phyloP scores from a whole-genome alignment of 2,329 filamentous ascomycete species.

The Sporothrix brunneoviolacea region DNA sequence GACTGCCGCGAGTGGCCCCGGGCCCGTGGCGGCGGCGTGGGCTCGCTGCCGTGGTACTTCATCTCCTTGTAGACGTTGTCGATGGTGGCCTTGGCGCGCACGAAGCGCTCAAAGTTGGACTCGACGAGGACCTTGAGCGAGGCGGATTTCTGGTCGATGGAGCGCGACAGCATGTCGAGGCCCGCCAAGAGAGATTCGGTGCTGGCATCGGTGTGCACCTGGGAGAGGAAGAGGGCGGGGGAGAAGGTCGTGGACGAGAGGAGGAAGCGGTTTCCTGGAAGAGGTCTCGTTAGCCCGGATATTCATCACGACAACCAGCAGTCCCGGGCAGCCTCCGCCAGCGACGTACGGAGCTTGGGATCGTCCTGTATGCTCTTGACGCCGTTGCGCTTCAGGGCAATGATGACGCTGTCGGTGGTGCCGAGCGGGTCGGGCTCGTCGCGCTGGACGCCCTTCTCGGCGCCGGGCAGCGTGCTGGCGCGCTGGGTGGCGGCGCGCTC shows the following conservation, averaged over 20 bases:
- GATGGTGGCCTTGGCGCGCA: constrained; percentile 93
- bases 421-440: constrained; percentile 92
- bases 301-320: too few species aligned
- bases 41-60: constrained; percentile 63
- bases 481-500: constrained; percentile 67
- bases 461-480: constrained; percentile 58
- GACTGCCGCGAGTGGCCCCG: constrained; percentile 57
- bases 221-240: constrained; percentile 82
- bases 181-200: constrained; percentile 75
- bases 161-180: constrained; percentile 77
- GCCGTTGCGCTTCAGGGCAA: constrained; percentile 68
- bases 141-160: constrained; percentile 96
- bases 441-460: constrained; percentile 62
- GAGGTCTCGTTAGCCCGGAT: too few species aligned
- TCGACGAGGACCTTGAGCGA: constrained; percentile 95
- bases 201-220: constrained; percentile 80
- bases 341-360: constrained; percentile 61
- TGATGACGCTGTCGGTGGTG: constrained; percentile 78
- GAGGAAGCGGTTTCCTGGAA: constrained; percentile 93
- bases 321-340: neutral
- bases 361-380: constrained; percentile 75
- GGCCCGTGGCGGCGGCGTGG: constrained; percentile 31
- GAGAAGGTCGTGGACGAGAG: constrained; percentile 95
- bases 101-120: constrained; percentile 97
- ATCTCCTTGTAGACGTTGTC: constrained; percentile 99